phyloP scores from a whole-genome alignment of 768 basidiomycete species.

The Bullera alba region DNA sequence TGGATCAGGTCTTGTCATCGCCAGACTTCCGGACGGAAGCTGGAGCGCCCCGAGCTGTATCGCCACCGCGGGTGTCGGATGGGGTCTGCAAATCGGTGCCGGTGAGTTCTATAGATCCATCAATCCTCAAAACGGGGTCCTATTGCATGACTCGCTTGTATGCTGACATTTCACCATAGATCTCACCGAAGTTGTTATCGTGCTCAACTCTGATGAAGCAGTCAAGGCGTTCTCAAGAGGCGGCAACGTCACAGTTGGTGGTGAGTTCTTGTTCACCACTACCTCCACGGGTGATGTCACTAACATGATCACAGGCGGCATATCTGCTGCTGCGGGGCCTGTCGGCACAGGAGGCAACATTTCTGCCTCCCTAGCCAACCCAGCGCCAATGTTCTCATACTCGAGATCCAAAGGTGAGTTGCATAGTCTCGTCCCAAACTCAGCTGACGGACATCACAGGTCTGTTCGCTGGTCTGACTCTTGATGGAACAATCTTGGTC shows the following conservation, averaged over 20 bases:
- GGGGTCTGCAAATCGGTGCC: constrained; percentile 72
- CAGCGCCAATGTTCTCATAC: constrained; percentile 95
- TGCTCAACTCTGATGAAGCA: constrained; percentile 92
- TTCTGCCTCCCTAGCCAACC: constrained; percentile 66
- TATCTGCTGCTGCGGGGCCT: constrained; percentile 72
- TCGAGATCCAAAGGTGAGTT: constrained; percentile 82
- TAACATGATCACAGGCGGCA: constrained; percentile 21
- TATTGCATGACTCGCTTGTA: background rate
- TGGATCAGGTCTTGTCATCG: constrained; percentile 86
- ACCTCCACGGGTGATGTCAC: background rate
- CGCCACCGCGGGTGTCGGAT: constrained; percentile 71
- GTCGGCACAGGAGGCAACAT: constrained; percentile 90
- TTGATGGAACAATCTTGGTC: constrained; percentile 89
- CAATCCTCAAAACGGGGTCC: too few species aligned
- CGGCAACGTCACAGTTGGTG: constrained; percentile 93
- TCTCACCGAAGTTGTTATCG: constrained; percentile 76
- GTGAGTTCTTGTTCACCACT: too few species aligned
- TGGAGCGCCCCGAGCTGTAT: constrained; percentile 98
- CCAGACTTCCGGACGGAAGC: constrained; percentile 85
- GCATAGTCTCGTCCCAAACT: background rate
- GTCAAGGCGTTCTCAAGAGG: constrained; percentile 91
- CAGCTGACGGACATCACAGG: constrained; percentile 50
- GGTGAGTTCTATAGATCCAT: constrained; percentile 53
- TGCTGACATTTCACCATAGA: constrained; percentile 19
- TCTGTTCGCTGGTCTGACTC: constrained; percentile 84